A percentile compares a stretch with the other conserved stretches of the same genome.
These are phyloP conservation scores for Wickerhamiella sergipiensis DNA, from an alignment of 805 yeast species.

Conservation along the genomic window DNA sequence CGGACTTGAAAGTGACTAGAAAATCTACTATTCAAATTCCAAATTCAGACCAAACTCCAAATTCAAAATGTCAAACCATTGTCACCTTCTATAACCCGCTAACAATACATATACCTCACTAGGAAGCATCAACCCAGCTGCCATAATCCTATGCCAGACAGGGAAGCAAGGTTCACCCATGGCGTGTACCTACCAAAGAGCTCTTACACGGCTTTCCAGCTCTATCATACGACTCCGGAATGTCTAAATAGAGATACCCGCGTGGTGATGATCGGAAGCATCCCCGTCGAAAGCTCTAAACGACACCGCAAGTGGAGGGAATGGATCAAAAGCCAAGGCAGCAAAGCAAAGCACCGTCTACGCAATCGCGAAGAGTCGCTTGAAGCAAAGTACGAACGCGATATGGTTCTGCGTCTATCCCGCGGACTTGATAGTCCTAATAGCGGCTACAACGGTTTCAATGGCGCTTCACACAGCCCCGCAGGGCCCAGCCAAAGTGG, in stretches of 20 bases:
- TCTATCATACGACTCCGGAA: slow-evolving; percentile 19
- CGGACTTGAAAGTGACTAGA: too few relatives aligned
- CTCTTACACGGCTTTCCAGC: slow-evolving; percentile 24
- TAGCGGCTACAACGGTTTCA: not conserved
- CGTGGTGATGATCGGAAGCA: slow-evolving; percentile 22
- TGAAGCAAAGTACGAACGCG: not conserved
- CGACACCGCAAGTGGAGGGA: not conserved
- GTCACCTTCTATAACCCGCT: too few relatives aligned
- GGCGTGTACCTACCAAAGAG: slow-evolving; percentile 11
- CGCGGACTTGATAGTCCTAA: not conserved
- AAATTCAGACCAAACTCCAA: too few relatives aligned
- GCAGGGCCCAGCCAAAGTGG: too few relatives aligned
- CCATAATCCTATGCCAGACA: slow-evolving; percentile 1
- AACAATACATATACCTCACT: too few relatives aligned
- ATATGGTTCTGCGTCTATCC: not conserved
- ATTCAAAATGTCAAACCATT: too few relatives aligned
- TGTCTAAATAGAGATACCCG: slow-evolving; percentile 21
- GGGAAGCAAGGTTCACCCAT: slow-evolving; percentile 8
- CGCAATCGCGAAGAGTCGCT: not conserved
- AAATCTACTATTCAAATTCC: too few relatives aligned
- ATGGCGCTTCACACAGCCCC: too few relatives aligned
- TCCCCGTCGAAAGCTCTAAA: slow-evolving; percentile 12
- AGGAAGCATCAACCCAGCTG: not conserved
- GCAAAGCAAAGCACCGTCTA: not conserved
- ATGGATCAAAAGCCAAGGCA: not conserved